Base-by-base conservation (phyloP, 805 yeast species). In the Lipomyces spencermartinsiae region DNA sequence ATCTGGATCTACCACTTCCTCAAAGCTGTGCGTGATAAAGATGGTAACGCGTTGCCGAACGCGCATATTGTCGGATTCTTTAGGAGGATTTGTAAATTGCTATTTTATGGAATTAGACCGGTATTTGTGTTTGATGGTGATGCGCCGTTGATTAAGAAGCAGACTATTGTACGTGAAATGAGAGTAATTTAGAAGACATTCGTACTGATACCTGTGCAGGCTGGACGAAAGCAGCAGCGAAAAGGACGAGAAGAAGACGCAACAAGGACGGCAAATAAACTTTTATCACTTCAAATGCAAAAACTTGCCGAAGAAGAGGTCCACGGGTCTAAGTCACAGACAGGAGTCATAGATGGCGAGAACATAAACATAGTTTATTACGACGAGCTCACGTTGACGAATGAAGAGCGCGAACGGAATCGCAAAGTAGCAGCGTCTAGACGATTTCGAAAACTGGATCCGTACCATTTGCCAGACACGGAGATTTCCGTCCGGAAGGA, bases 1-100 rank as follows among this genome's bases (percentile, higher is more conserved):
- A 95, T 95, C 71, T 95, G 99, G 99, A 90, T 95, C 64, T 95
- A 95, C 76, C 99, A 95, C 78, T 95, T 95, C 76, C 81, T 95
- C 71, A 95, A 94, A 77, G 98, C 98, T 0, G 96, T 95, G 29
- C 84, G 98, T 73, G 97, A 93, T 76, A 80, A 86, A 53, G 89
- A 90, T 37, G 99, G 98, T 7, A 86, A 89, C 67, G 85, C 91
- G 0, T 77, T 93, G 68, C 83, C 85, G 37, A 90, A 88, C 69
- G 89, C 97, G 0, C 99, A 95, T 77, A 86, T 95, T 22, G 91
- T 93, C n/a, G 99, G 99, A 8, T 95, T 95, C 75, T 94, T 94
- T 78, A 81, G 98, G 70, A 83, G 99, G 64, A 93, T 95, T 16
- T 93, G 98, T 80, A 95, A 95, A 74, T 79, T 95, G 68, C 78